These are phyloP conservation scores for Ophiocordyceps sinensis DNA, from an alignment of 2,329 filamentous ascomycete genomes.

Conservation along the genomic window DNA sequence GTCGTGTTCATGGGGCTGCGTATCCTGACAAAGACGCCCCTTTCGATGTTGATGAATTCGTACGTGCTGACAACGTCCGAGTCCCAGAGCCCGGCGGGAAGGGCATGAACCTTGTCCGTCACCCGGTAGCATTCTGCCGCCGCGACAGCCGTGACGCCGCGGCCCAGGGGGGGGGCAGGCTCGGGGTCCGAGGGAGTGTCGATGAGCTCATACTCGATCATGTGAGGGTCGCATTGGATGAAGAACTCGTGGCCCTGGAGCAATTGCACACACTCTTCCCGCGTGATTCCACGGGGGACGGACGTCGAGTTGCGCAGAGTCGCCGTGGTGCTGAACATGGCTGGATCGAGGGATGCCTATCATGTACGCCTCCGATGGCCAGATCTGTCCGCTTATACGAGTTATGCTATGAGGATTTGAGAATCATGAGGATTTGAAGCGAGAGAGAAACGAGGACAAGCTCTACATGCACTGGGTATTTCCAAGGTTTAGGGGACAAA, in stretches of 20 bases:
- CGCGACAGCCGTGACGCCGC: conserved; percentile 9
- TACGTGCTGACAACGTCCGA: conserved; percentile 37
- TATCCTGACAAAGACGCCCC: conserved; percentile 36
- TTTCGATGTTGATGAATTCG: conserved; percentile 35
- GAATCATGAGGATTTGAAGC: no score
- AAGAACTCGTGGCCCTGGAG: conserved; percentile 39
- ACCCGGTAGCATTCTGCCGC: conserved; percentile 29
- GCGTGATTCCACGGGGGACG: conserved; percentile 23
- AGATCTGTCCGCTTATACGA: no score
- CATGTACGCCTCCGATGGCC: no score
- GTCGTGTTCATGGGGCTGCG: conserved; percentile 33
- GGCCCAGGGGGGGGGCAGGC: conserved; percentile 15
- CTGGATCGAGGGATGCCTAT: conserved; percentile 5
- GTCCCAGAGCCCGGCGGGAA: conserved; percentile 41
- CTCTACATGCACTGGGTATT: no score
- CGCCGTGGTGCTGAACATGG: conserved; percentile 29
- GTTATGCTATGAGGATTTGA: no score
- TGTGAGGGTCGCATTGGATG: conserved; percentile 37
- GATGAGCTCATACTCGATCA: conserved; percentile 26
- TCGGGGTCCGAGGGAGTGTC: conserved; percentile 11
- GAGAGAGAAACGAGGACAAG: no score
- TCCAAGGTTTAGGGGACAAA: no score
- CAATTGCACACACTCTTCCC: conserved; percentile 23
- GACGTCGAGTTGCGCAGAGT: conserved; percentile 26
- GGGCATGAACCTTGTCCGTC: conserved; percentile 33